These are phyloP conservation scores for Peniophora sp. DNA, from an alignment of 1,284 basidiomycete genomes.

Conservation along the genomic window DNA sequence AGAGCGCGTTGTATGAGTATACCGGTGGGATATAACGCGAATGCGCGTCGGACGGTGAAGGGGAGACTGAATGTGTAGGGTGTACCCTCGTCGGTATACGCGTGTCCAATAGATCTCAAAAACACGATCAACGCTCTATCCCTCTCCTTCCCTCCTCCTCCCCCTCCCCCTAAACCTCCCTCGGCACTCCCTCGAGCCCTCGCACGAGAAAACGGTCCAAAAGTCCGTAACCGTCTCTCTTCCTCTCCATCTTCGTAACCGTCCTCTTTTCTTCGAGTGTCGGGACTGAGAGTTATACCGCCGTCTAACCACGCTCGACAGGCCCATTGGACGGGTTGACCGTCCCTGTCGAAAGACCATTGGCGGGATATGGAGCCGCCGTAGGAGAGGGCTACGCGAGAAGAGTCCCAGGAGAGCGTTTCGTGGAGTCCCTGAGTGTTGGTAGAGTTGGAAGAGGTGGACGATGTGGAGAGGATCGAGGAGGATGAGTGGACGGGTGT, in stretches of 20 bases:
- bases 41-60: constrained; percentile 71
- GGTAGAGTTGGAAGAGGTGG: not conserved
- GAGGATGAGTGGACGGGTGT: not conserved
- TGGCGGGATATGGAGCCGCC: not conserved
- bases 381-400: not conserved
- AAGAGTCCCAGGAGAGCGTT: not conserved
- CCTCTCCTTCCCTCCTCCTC: no score
- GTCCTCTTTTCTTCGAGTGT: not conserved
- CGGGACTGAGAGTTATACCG: not conserved
- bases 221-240: no score
- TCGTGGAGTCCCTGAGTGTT: not conserved
- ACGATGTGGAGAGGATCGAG: not conserved
- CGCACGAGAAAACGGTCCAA: no score
- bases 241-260: no score
- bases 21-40: constrained; percentile 71
- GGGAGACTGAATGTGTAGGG: constrained; percentile 79
- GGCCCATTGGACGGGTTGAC: not conserved
- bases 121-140: no score
- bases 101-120: constrained; percentile 64
- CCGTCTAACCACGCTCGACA: not conserved
- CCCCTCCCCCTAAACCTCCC: no score
- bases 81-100: constrained; percentile 68
- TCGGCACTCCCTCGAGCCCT: no score
- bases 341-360: not conserved
- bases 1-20: constrained; percentile 73